Evolutionary conservation across 2,329 filamentous ascomycete species (phyloP).

Genomic region (Aspergillus niger): DNA sequence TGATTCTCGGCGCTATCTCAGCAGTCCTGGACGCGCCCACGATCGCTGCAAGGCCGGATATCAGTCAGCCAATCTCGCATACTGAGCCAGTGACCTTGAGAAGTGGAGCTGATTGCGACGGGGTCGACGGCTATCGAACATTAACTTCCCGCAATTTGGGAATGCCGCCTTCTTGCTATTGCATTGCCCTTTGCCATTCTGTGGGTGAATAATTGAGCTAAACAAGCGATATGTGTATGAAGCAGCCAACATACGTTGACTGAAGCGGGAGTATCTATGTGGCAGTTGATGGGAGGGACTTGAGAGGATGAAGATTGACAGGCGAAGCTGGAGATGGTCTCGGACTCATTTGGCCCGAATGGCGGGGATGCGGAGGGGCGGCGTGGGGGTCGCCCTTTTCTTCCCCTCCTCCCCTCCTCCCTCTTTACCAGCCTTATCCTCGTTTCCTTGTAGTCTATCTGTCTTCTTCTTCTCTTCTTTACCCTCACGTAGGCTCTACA

Average conservation of each 20-base stretch:
- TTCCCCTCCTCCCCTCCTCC: neutral
- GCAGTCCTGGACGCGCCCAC: neutral
- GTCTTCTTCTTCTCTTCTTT: neutral
- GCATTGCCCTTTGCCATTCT: neutral
- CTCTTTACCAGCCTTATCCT: neutral
- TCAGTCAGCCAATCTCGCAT: neutral
- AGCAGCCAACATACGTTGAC: neutral
- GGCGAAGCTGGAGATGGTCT: conserved; percentile 19
- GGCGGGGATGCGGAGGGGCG: neutral
- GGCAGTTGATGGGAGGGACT: neutral
- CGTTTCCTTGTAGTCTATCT: neutral
- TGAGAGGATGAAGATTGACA: neutral
- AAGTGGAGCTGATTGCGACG: conserved; percentile 9
- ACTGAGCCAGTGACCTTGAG: neutral
- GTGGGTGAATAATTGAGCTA: neutral
- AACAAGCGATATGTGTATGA: neutral
- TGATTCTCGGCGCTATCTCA: neutral
- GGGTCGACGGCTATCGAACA: conserved; percentile 3
- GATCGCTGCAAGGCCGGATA: neutral
- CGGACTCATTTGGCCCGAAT: conserved; percentile 10
- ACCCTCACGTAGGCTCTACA: no score
- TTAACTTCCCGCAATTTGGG: neutral
- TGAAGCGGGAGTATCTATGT: neutral
- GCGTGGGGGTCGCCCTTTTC: neutral
- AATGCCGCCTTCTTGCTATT: neutral